Conservation (phyloP, 805 yeast species). For the Lachancea cidri region DNA sequence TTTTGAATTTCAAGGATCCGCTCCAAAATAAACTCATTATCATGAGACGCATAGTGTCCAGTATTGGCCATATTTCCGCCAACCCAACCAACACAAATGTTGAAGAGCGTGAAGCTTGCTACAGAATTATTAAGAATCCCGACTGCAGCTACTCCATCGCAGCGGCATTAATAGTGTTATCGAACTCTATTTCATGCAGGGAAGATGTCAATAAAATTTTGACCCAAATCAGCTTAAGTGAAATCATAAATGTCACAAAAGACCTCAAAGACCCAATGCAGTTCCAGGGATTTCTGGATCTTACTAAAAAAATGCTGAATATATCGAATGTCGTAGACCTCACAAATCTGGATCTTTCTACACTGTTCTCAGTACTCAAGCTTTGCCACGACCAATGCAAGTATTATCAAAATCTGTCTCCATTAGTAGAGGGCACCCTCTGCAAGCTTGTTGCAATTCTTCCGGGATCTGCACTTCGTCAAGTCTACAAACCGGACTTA, state of each 20-base stretch:
- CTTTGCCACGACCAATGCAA: slow-evolving; percentile 24
- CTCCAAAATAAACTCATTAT: slow-evolving; percentile 28
- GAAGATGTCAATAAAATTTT: slow-evolving; percentile 18
- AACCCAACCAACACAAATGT: slow-evolving; percentile 19
- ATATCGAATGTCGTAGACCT: slow-evolving; percentile 20
- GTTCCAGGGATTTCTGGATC: slow-evolving; percentile 30
- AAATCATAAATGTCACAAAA: slow-evolving; percentile 12
- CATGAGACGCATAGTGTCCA: slow-evolving; percentile 26
- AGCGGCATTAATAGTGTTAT: slow-evolving; percentile 22
- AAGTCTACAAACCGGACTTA: slow-evolving; percentile 6
- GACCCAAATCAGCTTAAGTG: slow-evolving; percentile 11
- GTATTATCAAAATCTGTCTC: slow-evolving; percentile 21
- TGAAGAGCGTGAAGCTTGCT: slow-evolving; percentile 17
- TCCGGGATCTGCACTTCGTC: slow-evolving; percentile 20
- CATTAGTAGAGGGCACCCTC: slow-evolving; percentile 20
- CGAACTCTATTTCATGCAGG: slow-evolving; percentile 24
- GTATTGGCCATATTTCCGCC: slow-evolving; percentile 27
- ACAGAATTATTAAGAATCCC: slow-evolving; percentile 10
- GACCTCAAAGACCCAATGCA: slow-evolving; percentile 29
- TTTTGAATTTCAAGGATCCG: slow-evolving; percentile 12
- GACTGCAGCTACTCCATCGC: slow-evolving; percentile 21
- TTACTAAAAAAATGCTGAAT: slow-evolving; percentile 25
- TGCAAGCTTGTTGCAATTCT: slow-evolving; percentile 25
- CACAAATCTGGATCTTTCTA: slow-evolving; percentile 9
- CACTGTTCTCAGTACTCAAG: slow-evolving; percentile 14